These are phyloP conservation scores for Thelephora terrestris DNA, from an alignment of 1,284 basidiomycete genomes.

Conservation along the genomic window DNA sequence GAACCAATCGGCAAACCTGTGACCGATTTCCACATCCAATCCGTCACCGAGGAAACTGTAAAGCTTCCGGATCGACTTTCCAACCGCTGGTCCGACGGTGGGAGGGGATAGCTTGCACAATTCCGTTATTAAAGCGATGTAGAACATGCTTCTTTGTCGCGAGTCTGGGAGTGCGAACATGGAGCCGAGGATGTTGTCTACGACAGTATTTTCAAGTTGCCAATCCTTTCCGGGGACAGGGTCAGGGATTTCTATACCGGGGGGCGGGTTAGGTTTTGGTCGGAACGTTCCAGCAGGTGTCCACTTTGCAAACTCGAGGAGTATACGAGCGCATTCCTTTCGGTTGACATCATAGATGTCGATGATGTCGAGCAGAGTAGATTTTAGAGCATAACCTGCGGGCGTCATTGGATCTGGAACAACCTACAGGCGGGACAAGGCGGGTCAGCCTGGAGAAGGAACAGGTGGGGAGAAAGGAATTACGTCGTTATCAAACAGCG, in stretches of 20 bases:
- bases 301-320: slow-evolving; percentile 88
- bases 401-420: slow-evolving; percentile 69
- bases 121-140: slow-evolving; percentile 85
- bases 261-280: slow-evolving; percentile 47
- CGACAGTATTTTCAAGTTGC: slow-evolving; percentile 71
- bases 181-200: slow-evolving; percentile 72
- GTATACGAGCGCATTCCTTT: slow-evolving; percentile 84
- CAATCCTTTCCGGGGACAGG: slow-evolving; percentile 51
- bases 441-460: background rate
- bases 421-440: slow-evolving; percentile 33
- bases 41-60: slow-evolving; percentile 72
- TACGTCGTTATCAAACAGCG: slow-evolving; percentile 76
- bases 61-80: slow-evolving; percentile 85
- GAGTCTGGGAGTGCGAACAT: slow-evolving; percentile 74
- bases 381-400: slow-evolving; percentile 72
- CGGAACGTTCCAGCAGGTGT: slow-evolving; percentile 78
- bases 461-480: slow-evolving; percentile 16
- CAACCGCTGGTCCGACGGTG: slow-evolving; percentile 92
- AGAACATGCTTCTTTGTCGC: slow-evolving; percentile 75
- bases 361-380: slow-evolving; percentile 73
- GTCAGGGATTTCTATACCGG: slow-evolving; percentile 26
- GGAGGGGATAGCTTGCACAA: slow-evolving; percentile 86
- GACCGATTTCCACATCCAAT: slow-evolving; percentile 76
- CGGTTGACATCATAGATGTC: slow-evolving; percentile 95
- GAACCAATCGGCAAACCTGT: slow-evolving; percentile 91